phyloP scores from a whole-genome alignment of 2,329 filamentous ascomycete species.

The Helicocarpus griseus region DNA sequence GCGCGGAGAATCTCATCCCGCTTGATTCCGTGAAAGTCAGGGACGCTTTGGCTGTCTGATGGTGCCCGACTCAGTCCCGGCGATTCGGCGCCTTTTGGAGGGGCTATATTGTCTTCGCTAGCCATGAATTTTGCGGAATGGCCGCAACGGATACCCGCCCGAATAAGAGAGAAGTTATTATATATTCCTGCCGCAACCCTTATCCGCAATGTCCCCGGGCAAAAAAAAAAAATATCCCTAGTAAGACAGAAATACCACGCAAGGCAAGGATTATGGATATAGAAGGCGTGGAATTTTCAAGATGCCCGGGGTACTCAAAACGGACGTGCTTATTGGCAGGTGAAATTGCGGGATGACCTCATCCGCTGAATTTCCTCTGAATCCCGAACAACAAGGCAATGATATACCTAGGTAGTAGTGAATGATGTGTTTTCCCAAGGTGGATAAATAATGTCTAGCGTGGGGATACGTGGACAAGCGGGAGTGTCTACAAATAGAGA shows the following conservation, averaged over 20 bases:
- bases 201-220: too few species aligned
- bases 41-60: not conserved
- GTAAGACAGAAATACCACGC: too few species aligned
- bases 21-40: conserved; percentile 18
- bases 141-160: not conserved
- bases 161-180: not conserved
- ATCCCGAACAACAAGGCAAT: not conserved
- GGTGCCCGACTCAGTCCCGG: not conserved
- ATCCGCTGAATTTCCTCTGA: not conserved
- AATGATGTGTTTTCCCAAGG: not conserved
- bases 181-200: not conserved
- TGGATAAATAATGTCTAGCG: not conserved
- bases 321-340: not conserved
- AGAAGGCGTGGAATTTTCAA: too few species aligned
- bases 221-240: too few species aligned
- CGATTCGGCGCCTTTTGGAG: not conserved
- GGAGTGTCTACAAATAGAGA: not conserved
- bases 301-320: too few species aligned
- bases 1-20: conserved; percentile 48
- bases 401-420: too few species aligned
- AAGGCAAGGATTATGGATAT: too few species aligned
- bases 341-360: not conserved
- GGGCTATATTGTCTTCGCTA: not conserved
- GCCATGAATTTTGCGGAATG: not conserved
- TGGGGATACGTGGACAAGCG: not conserved